Conservation (phyloP, 2,329 filamentous ascomycete genomes). For the Ophiostoma angusticollis region DNA sequence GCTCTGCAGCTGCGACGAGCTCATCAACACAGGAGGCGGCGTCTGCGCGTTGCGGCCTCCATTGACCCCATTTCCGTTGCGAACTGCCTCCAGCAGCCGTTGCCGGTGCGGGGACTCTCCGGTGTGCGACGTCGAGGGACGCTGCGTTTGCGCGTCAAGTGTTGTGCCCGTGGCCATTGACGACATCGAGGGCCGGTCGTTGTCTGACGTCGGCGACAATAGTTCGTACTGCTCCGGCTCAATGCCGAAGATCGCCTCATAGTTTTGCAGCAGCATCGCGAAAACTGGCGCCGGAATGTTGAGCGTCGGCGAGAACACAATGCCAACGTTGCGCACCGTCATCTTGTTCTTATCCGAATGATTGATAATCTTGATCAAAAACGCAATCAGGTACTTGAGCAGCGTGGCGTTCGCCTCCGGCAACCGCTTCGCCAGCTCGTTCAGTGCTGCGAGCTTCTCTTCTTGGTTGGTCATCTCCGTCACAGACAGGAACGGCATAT, state of each 20-base stretch:
- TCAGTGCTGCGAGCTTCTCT: constrained; percentile 67
- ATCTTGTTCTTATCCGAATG: constrained; percentile 90
- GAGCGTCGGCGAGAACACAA: constrained; percentile 92
- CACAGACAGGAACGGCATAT: constrained; percentile 74
- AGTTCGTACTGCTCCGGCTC: constrained; percentile 52
- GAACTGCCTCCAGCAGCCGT: constrained; percentile 30
- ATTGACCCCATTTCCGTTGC: constrained; percentile 17
- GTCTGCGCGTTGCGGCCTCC: constrained; percentile 33
- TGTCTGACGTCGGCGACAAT: constrained; percentile 30
- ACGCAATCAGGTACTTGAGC: constrained; percentile 72
- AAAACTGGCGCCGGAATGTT: constrained; percentile 95
- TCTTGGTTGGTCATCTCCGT: constrained; percentile 63
- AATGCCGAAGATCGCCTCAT: constrained; percentile 69
- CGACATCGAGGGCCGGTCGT: constrained; percentile 15
- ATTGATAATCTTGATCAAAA: constrained; percentile 84
- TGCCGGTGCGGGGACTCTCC: constrained; percentile 40
- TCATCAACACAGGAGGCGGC: constrained; percentile 27
- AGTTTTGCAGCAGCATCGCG: constrained; percentile 85
- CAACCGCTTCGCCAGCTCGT: constrained; percentile 65
- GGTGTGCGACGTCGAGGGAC: constrained; percentile 38
- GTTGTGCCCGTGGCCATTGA: constrained; percentile 9
- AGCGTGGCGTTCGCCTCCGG: constrained; percentile 71
- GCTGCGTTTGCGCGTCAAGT: constrained; percentile 21
- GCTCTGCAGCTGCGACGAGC: constrained; percentile 14
- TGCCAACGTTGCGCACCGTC: constrained; percentile 93